Conservation (phyloP, 495 filamentous ascomycete species). For the Xylaria flabelliformis region DNA sequence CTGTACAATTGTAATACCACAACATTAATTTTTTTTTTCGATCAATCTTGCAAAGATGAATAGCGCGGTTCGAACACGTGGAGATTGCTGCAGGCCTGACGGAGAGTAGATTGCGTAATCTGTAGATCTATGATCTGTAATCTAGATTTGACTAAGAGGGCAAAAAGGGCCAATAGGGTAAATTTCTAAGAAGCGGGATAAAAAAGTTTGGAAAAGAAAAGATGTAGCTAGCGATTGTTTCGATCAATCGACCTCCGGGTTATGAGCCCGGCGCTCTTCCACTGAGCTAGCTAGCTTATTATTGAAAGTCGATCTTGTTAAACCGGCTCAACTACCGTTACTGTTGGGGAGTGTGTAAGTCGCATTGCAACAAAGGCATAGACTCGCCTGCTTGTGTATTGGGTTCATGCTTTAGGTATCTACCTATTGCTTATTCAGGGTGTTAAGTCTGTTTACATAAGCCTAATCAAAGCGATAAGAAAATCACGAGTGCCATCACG, state of each 20-base stretch:
- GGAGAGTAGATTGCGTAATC: slow-evolving; percentile 19
- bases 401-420: neutral
- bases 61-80: slow-evolving; percentile 4
- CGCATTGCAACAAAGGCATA: neutral
- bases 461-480: neutral
- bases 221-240: slow-evolving; percentile 47
- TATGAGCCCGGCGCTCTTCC: slow-evolving; percentile 56
- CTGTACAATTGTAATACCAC: neutral
- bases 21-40: neutral
- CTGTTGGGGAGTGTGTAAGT: neutral
- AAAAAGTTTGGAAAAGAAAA: slow-evolving; percentile 9
- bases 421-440: neutral
- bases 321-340: neutral
- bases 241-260: slow-evolving; percentile 55
- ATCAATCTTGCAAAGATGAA: neutral
- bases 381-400: neutral
- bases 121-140: slow-evolving; percentile 11
- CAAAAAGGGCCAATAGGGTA: slow-evolving; percentile 1
- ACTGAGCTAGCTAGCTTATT: slow-evolving; percentile 38
- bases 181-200: neutral
- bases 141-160: slow-evolving; percentile 7
- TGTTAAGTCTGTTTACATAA: neutral
- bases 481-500: neutral
- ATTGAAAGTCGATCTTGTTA: neutral
- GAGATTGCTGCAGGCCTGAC: slow-evolving; percentile 11